Percentiles rank a stretch among this genome's conserved stretches.
Conservation (phyloP, 495 filamentous ascomycete species). For the Xylaria venustula region DNA sequence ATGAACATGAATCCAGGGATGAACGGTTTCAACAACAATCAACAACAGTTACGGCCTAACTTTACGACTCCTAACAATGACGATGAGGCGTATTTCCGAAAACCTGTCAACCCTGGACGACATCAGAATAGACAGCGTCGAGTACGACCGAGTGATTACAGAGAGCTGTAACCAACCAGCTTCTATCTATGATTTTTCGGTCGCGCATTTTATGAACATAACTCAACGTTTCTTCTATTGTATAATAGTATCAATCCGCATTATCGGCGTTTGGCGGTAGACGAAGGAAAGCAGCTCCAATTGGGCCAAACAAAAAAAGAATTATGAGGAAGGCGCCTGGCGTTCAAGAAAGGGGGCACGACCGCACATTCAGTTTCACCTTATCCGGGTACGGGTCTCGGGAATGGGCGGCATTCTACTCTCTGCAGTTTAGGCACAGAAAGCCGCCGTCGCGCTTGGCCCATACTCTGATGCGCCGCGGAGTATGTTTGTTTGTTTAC, state of each 20-base stretch:
- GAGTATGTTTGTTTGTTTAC: too few relatives aligned
- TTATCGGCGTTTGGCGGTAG: conserved; percentile 9
- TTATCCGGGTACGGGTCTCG: background rate
- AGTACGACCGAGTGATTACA: conserved; percentile 83
- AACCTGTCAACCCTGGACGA: conserved; percentile 92
- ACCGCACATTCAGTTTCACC: background rate
- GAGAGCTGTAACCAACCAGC: conserved; percentile 62
- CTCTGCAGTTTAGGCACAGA: too few relatives aligned
- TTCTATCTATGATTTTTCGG: background rate
- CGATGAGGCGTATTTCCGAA: conserved; percentile 91
- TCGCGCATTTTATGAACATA: background rate
- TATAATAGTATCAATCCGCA: conserved; percentile 12
- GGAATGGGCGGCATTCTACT: too few relatives aligned
- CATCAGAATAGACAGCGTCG: conserved; percentile 76
- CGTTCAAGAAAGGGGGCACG: conserved; percentile 1
- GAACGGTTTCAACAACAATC: conserved; percentile 40
- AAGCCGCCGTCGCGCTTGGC: too few relatives aligned
- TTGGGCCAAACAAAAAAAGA: background rate
- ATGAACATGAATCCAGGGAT: conserved; percentile 31
- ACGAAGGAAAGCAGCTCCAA: background rate
- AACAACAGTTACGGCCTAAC: conserved; percentile 58
- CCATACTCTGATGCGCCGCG: too few relatives aligned
- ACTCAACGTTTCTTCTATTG: background rate
- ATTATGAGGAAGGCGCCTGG: conserved; percentile 4
- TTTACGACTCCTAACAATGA: conserved; percentile 67